phyloP scores from a whole-genome alignment of 2,329 filamentous ascomycete species.

The Aspergillus sclerotialis region DNA sequence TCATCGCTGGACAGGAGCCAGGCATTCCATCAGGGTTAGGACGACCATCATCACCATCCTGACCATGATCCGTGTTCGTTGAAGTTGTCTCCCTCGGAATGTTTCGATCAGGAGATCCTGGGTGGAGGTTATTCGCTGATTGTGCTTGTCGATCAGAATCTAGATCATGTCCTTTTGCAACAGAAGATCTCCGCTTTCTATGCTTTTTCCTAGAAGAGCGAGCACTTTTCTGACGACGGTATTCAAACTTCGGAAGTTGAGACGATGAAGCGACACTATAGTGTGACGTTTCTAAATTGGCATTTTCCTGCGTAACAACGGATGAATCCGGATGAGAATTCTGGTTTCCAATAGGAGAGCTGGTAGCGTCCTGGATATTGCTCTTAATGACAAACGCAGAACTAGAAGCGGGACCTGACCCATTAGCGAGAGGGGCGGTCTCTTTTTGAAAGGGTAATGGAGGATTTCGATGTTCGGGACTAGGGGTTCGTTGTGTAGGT shows the following conservation, averaged over 20 bases:
- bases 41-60: no score
- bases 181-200: no score
- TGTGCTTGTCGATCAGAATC: no score
- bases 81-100: no score
- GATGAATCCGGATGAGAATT: conserved; percentile 1
- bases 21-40: conserved; percentile 10
- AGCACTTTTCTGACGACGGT: conserved; percentile 20
- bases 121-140: no score
- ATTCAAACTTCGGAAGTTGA: conserved; percentile 33
- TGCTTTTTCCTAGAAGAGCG: conserved; percentile 3
- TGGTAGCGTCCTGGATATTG: background rate
- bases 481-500: background rate
- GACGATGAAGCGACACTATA: conserved; percentile 29
- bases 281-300: conserved; percentile 15
- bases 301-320: background rate
- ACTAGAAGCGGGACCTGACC: background rate
- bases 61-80: no score
- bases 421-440: background rate
- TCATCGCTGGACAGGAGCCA: conserved; percentile 5
- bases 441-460: background rate
- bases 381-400: background rate
- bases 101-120: no score
- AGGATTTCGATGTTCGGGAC: background rate
- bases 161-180: no score
- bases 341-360: background rate